Evolutionary conservation across 805 yeast genomes (phyloP).

Genomic region (Sugiyamaella marilandica): DNA sequence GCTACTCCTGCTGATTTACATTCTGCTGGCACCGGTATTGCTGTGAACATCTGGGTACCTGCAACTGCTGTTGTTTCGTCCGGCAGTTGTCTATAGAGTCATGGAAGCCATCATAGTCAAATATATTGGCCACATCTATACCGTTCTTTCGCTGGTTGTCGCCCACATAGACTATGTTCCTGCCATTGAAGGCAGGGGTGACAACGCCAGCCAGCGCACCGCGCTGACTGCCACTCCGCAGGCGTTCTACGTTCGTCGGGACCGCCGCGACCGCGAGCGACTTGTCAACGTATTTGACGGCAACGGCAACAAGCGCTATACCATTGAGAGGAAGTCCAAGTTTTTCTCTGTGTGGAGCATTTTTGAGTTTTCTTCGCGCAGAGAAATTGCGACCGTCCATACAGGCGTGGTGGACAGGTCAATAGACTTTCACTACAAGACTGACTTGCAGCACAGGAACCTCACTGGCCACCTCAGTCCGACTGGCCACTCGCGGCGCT

Average conservation of each 20-base stretch:
- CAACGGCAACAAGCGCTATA: slow-evolving; percentile 42
- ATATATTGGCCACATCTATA: slow-evolving; percentile 4
- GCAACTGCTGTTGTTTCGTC: slow-evolving; percentile 3
- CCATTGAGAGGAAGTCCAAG: slow-evolving; percentile 48
- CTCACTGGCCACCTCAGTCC: slow-evolving; percentile 37
- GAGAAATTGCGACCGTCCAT: slow-evolving; percentile 47
- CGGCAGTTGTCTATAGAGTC: not conserved
- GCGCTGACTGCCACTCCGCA: slow-evolving; percentile 25
- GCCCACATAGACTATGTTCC: slow-evolving; percentile 8
- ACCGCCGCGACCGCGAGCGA: slow-evolving; percentile 42
- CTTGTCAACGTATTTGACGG: slow-evolving; percentile 47
- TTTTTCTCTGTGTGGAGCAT: slow-evolving; percentile 51
- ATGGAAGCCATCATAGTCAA: slow-evolving; percentile 13
- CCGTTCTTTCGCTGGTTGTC: slow-evolving; percentile 7
- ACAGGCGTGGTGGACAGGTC: slow-evolving; percentile 45
- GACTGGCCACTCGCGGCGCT: slow-evolving; percentile 42
- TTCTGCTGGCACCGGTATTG: not conserved
- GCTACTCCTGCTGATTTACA: not conserved
- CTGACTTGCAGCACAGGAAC: slow-evolving; percentile 43
- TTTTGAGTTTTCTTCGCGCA: slow-evolving; percentile 40
- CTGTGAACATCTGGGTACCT: not conserved
- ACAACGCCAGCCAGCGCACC: slow-evolving; percentile 5
- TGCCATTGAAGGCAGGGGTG: not conserved
- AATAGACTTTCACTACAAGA: slow-evolving; percentile 46
- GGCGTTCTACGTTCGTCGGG: slow-evolving; percentile 47